Conservation (phyloP, 139 green algal genomes). For the Auxenochlorella protothecoides region DNA sequence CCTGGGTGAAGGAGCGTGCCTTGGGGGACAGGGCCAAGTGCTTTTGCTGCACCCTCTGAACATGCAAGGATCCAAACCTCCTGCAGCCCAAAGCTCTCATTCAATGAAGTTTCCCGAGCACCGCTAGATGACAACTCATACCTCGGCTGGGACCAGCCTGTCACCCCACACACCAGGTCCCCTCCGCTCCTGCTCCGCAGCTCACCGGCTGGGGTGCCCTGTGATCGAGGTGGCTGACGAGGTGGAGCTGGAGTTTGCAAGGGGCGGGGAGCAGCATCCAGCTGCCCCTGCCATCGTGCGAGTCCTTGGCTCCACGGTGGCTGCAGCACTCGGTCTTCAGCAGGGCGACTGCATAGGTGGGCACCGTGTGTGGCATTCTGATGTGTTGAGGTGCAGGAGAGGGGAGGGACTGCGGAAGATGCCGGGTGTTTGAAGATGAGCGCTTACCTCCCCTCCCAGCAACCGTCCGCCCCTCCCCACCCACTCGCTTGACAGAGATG, state of each 20-base stretch:
- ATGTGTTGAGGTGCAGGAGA: neutral
- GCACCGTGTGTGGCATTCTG: neutral
- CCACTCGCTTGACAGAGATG: conserved; percentile 1
- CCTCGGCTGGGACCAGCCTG: too few relatives aligned
- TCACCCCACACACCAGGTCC: too few relatives aligned
- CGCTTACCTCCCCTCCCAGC: too few relatives aligned
- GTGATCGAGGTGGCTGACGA: conserved; percentile 4
- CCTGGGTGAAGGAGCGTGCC: too few relatives aligned
- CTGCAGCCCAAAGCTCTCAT: too few relatives aligned
- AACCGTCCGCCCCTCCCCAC: too few relatives aligned
- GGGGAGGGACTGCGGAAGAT: neutral
- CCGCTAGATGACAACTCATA: too few relatives aligned
- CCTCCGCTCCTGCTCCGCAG: neutral
- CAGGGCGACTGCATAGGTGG: neutral
- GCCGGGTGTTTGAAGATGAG: neutral
- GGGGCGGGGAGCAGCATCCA: neutral
- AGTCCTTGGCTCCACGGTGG: neutral
- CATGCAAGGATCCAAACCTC: too few relatives aligned
- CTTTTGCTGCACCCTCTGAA: too few relatives aligned
- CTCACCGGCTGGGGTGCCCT: conserved; percentile 6
- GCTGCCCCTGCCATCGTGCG: neutral
- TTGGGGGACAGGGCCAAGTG: too few relatives aligned
- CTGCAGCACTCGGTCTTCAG: neutral
- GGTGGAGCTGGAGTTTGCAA: conserved; percentile 7
- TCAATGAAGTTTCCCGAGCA: too few relatives aligned